phyloP scores from a whole-genome alignment of 805 yeast species.

The Priceomyces carsonii region DNA sequence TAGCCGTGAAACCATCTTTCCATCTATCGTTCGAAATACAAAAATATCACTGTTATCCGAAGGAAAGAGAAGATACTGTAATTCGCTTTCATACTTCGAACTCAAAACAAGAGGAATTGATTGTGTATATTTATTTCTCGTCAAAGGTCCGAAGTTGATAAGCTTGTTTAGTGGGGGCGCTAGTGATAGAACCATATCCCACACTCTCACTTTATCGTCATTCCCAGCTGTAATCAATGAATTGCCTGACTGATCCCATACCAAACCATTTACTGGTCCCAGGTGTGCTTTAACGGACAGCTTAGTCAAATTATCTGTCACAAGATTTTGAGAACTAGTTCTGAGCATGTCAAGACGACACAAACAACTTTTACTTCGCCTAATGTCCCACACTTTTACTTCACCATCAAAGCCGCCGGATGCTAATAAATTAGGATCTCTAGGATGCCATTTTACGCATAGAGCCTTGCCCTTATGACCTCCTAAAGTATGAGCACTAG shows the following conservation, averaged over 20 bases:
- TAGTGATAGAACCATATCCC: slow-evolving; percentile 56
- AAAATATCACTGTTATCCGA: slow-evolving; percentile 74
- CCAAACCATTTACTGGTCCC: slow-evolving; percentile 75
- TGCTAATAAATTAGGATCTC: slow-evolving; percentile 58
- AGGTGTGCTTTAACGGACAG: slow-evolving; percentile 64
- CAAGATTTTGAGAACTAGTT: slow-evolving; percentile 26
- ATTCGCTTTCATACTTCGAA: slow-evolving; percentile 51
- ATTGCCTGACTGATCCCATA: slow-evolving; percentile 71
- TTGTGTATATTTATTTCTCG: slow-evolving; percentile 60
- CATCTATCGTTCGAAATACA: slow-evolving; percentile 58
- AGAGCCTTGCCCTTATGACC: slow-evolving; percentile 62
- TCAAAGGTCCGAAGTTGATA: slow-evolving; percentile 75
- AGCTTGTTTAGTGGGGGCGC: slow-evolving; percentile 56
- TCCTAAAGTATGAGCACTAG: slow-evolving; percentile 68
- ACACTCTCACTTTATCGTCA: slow-evolving; percentile 77
- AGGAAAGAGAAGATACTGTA: slow-evolving; percentile 65
- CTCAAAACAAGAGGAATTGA: slow-evolving; percentile 54
- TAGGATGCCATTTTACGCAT: slow-evolving; percentile 76
- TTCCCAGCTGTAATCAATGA: slow-evolving; percentile 67
- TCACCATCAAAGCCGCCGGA: slow-evolving; percentile 84
- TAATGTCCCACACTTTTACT: slow-evolving; percentile 81
- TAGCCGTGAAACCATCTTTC: slow-evolving; percentile 62
- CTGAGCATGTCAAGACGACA: slow-evolving; percentile 60
- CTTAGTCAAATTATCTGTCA: slow-evolving; percentile 26
- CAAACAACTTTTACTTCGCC: slow-evolving; percentile 66